Base-by-base conservation (phyloP, 495 filamentous ascomycete genomes). In the Wilcoxina mikolae region DNA sequence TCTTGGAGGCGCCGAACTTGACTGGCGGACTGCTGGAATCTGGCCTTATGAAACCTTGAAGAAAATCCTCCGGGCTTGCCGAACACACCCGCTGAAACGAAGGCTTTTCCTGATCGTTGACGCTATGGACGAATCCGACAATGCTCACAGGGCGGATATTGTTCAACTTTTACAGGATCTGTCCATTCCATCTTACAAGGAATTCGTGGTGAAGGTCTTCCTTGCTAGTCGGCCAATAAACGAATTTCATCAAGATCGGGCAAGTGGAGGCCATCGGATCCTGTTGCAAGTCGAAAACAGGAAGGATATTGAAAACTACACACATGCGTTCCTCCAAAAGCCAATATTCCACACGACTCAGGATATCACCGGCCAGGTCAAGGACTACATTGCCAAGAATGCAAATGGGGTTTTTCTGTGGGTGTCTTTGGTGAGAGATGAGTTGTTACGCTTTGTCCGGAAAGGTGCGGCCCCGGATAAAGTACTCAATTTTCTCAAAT, bases 351-450 rank as follows among this genome's bases (percentile, higher is more conserved):
- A 29, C 24, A 26, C 11, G 9, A 10, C 7, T 15, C 46, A 11
- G 23, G 18, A 11, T 10, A 45, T 45, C n/a, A 50, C 10, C 7
- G 46, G 9, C 10, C 5, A 28, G 46, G 23, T 57, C 24, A 35
- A 15, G 2, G 3, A 33, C 20, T 28, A 42, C 7, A 50, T 61
- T 17, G 12, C 56, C 18, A 39, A 59, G 0, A 54, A 53, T 22
- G 54, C 58, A 3, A 54, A 58, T 18, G 58, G 55, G 17, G 49
- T 60, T 17, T 64, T 64, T 31, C 44, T 62, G 20, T 64, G 60
- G 61, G 53, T 57, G 15, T 50, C 35, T 12, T 55, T 60, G n/a
- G 60, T 54, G 29, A 11, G 26, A 1, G 23, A 56, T n/a, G 55
- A 58, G 29, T 12, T 60, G n/a, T 20, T 59, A 31, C 29, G 31